Evolutionary conservation across 2,329 filamentous ascomycete genomes (phyloP).

Genomic region (Aspergillus sp.): DNA sequence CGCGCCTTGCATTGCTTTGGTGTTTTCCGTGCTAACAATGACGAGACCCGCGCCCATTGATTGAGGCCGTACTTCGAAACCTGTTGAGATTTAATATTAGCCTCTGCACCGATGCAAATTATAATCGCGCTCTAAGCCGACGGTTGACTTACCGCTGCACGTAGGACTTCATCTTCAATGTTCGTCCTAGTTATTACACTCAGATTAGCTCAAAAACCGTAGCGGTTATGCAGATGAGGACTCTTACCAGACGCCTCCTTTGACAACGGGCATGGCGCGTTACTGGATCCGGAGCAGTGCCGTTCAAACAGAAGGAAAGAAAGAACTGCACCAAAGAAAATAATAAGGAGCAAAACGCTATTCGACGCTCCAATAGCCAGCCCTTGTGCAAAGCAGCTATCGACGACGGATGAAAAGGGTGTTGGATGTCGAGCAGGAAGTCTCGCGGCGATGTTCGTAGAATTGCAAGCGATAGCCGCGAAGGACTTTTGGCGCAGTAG

Average conservation of each 20-base stretch:
- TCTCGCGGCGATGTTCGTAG: conserved; percentile 8
- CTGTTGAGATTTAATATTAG: conserved; percentile 9
- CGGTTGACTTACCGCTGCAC: conserved; percentile 56
- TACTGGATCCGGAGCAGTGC: conserved; percentile 7
- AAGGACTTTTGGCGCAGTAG: conserved; percentile 20
- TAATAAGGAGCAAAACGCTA: neutral
- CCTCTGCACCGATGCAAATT: too few species aligned
- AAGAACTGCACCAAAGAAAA: neutral
- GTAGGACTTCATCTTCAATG: conserved; percentile 89
- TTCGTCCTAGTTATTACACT: conserved; percentile 44
- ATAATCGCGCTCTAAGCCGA: neutral
- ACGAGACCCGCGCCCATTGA: conserved; percentile 98
- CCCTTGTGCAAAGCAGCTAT: neutral
- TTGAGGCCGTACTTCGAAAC: conserved; percentile 90
- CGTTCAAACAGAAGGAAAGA: neutral
- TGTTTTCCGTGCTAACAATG: conserved; percentile 91
- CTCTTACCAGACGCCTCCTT: conserved; percentile 54
- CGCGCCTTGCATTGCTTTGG: conserved; percentile 98
- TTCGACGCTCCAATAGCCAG: too few species aligned
- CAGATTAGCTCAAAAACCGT: neutral
- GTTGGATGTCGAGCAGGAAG: conserved; percentile 1
- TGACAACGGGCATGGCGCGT: conserved; percentile 54
- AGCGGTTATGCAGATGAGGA: neutral
- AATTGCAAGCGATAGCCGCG: conserved; percentile 13
- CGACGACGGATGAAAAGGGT: conserved; percentile 13